A percentile compares a stretch with the other conserved stretches of the same genome.
Conservation (phyloP, 2,329 filamentous ascomycete genomes). For the Xylariaceae sp. region DNA sequence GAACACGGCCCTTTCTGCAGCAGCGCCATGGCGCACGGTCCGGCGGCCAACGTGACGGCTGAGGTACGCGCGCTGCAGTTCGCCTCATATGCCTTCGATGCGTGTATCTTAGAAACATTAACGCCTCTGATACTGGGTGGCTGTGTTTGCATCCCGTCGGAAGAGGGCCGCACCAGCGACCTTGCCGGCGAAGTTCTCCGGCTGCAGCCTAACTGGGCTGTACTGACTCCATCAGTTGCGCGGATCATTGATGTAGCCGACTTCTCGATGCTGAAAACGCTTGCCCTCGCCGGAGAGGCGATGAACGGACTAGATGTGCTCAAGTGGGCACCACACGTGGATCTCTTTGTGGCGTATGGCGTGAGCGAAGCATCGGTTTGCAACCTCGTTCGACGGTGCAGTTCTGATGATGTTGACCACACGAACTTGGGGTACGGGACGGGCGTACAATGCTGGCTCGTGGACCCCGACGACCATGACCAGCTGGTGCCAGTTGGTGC, state of each 20-base stretch:
- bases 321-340: slow-evolving; percentile 12
- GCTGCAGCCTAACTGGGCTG: slow-evolving; percentile 17
- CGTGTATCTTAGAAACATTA: slow-evolving; percentile 35
- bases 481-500: slow-evolving; percentile 30
- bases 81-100: slow-evolving; percentile 36
- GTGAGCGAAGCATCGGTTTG: slow-evolving; percentile 8
- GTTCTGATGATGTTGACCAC: background rate
- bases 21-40: slow-evolving; percentile 1
- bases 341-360: slow-evolving; percentile 16
- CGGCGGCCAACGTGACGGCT: background rate
- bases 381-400: background rate
- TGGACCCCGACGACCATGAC: slow-evolving; percentile 33
- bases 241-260: slow-evolving; percentile 19
- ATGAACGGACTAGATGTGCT: slow-evolving; percentile 26
- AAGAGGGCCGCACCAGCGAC: slow-evolving; percentile 33
- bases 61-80: slow-evolving; percentile 22
- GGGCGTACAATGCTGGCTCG: slow-evolving; percentile 31
- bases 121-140: slow-evolving; percentile 34
- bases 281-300: slow-evolving; percentile 26
- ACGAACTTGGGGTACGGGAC: slow-evolving; percentile 2
- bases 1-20: slow-evolving; percentile 10
- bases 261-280: slow-evolving; percentile 18
- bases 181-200: slow-evolving; percentile 23
- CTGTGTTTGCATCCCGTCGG: slow-evolving; percentile 36
- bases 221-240: slow-evolving; percentile 24